A percentile compares a stretch with the other conserved stretches of the same genome.
Conservation (phyloP, 257 asterid species). For the Capsicum pubescens region DNA sequence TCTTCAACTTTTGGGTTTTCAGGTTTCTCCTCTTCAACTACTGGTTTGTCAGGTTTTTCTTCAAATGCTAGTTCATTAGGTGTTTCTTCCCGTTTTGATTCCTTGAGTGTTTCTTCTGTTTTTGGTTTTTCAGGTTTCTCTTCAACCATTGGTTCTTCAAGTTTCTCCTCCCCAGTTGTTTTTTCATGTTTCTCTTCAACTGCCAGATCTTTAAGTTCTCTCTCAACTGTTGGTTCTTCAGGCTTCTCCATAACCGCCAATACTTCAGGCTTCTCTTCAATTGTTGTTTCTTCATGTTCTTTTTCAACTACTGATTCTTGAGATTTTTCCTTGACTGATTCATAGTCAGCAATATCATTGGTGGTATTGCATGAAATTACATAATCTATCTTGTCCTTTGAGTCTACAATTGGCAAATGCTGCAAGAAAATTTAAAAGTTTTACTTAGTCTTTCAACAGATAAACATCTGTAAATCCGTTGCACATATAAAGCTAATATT, state of each 20-base stretch:
- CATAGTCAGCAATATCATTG: conserved; percentile 19
- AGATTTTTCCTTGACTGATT: not conserved
- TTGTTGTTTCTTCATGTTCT: not conserved
- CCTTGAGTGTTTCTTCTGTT: not conserved
- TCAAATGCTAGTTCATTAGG: conserved; percentile 20
- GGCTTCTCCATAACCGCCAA: not conserved
- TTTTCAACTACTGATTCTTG: conserved; percentile 4
- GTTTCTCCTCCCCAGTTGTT: not conserved
- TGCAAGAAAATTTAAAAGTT: conserved; percentile 14
- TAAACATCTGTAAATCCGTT: not conserved
- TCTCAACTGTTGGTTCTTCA: conserved; percentile 13
- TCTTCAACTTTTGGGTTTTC: conserved; percentile 8
- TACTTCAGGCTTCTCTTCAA: not conserved
- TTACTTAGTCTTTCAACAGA: not conserved
- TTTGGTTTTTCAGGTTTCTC: not conserved
- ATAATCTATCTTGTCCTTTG: not conserved
- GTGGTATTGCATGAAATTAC: not conserved
- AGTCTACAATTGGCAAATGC: conserved; percentile 3
- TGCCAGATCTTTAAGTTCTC: not conserved
- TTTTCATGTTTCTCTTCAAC: not conserved
- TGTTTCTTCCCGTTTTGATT: not conserved
- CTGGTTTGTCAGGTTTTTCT: conserved; percentile 2
- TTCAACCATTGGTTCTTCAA: not conserved
- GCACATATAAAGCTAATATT: not conserved
- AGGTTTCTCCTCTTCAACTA: conserved; percentile 5